Evolutionary conservation across 164 flowering plant genomes (phyloP).

Genomic region (Liquidambar formosana): DNA sequence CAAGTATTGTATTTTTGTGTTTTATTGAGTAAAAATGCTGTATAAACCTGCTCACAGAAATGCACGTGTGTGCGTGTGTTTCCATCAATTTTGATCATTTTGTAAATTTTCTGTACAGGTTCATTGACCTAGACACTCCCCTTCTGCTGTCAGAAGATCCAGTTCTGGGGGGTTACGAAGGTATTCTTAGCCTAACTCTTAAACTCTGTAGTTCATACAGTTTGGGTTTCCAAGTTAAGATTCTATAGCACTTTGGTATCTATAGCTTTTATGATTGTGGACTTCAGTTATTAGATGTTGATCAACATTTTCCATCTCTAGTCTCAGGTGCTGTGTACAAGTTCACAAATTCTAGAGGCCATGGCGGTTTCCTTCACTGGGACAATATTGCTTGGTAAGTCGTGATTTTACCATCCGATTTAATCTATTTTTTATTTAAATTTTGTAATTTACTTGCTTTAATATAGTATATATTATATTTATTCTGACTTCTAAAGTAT

Average conservation of each 20-base stretch:
- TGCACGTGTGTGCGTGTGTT: not conserved
- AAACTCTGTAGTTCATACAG: not conserved
- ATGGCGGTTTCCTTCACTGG: slow-evolving; percentile 84
- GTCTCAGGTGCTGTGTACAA: slow-evolving; percentile 73
- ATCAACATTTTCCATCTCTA: slow-evolving; percentile 21
- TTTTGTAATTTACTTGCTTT: not conserved
- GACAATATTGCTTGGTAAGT: slow-evolving; percentile 57
- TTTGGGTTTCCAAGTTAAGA: not conserved
- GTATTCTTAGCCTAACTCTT: slow-evolving; percentile 29
- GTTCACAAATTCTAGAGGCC: slow-evolving; percentile 81
- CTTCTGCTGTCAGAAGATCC: slow-evolving; percentile 86
- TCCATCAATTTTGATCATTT: not conserved
- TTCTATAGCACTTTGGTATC: not conserved
- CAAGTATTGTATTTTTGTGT: slow-evolving; percentile 39
- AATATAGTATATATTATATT: not conserved
- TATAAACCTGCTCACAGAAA: not conserved
- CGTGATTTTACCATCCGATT: not conserved
- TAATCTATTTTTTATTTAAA: not conserved
- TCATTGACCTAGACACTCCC: slow-evolving; percentile 86
- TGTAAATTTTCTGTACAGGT: slow-evolving; percentile 39
- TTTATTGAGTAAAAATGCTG: no score
- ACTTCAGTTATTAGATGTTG: not conserved
- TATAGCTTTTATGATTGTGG: not conserved
- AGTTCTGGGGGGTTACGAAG: slow-evolving; percentile 86
- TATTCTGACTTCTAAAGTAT: not conserved